These are phyloP conservation scores for Tolypocladium amazonense DNA, from an alignment of 2,329 filamentous ascomycete genomes.

Conservation along the genomic window DNA sequence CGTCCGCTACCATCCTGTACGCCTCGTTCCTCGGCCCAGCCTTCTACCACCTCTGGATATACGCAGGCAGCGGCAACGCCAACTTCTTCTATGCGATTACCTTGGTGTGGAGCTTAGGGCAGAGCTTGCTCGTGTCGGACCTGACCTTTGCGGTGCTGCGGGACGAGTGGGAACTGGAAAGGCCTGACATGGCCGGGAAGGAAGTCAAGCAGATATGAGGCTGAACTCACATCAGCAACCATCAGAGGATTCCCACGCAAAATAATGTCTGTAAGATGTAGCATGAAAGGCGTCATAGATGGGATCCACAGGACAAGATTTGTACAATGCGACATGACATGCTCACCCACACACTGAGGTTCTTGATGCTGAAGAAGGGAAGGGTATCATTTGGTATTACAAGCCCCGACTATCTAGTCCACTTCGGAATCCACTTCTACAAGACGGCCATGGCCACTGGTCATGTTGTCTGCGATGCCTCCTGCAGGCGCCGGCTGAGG, in stretches of 20 bases:
- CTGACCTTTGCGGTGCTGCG: constrained; percentile 77
- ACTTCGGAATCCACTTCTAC: constrained; percentile 25
- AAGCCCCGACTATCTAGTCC: constrained; percentile 13
- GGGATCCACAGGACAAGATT: not conserved
- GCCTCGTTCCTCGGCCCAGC: constrained; percentile 81
- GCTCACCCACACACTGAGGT: not conserved
- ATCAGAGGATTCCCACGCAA: not conserved
- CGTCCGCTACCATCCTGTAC: constrained; percentile 74
- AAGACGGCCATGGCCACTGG: constrained; percentile 13
- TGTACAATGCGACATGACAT: not conserved
- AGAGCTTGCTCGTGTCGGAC: constrained; percentile 80
- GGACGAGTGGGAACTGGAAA: constrained; percentile 88
- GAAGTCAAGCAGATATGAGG: constrained; percentile 71
- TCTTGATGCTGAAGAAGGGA: not conserved
- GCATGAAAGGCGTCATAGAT: not conserved
- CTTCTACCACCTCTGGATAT: constrained; percentile 97
- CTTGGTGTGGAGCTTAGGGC: constrained; percentile 88
- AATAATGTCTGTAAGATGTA: not conserved
- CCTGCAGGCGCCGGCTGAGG: constrained; percentile 6
- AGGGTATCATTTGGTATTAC: constrained; percentile 9
- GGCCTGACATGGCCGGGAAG: constrained; percentile 82
- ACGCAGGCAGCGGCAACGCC: constrained; percentile 92
- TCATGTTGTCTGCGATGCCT: not conserved
- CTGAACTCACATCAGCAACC: not conserved
- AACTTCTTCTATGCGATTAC: constrained; percentile 99